Evolutionary conservation across 2,329 filamentous ascomycete genomes (phyloP), one percentile per base, ranked within the genome.

Genomic region (Ophiocordyceps camponoti-leonardi): DNA sequence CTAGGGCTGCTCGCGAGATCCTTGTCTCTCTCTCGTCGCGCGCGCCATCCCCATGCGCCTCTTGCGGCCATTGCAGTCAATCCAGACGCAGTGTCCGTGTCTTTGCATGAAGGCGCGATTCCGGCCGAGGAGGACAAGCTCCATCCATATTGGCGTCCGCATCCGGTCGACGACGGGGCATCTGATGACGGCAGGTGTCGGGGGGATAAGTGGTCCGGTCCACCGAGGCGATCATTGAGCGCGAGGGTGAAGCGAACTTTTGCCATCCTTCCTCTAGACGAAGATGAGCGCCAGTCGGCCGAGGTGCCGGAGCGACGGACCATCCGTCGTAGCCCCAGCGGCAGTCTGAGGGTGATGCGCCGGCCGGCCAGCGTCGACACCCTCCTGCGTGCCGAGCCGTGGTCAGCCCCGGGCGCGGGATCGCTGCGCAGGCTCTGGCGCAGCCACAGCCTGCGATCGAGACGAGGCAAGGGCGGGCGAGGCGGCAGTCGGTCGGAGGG

Each of bases 101-200:
- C 68, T 49, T 64, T 67, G 2, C 63, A 64, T 3, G 58, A 63
- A 4, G 65, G 69, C 7, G 66, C 69, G 26, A 58, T 60, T 20
- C 73, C 69, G 2, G 58, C 65, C 2, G 75, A 81, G 42, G 67
- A 68, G 37, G 65, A 66, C 42, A 74, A 68, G 50, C 58, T 80
- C 14, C 76, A 81, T 56, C 75, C 77, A 1, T 72, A 72, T 53
- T 81, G 77, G 77, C 67, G 71, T 7, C 76, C 77, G n/a, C 59
- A 69, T 14, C 68, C 69, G 51, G 63, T 60, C 1, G 61, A 66
- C 22, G 53, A 58, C 14, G 54, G 54, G 2, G 52, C 58, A 35
- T 52, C 58, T 45, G 58, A 64, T 41, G 62, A 64, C 10, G 55
- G 62, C n/a, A 65, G 62, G 44, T 73, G 75, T 49, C 59, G 63